These are phyloP conservation scores for Erodium chrysanthum DNA, from an alignment of 441 rosid genomes.

Conservation along the genomic window DNA sequence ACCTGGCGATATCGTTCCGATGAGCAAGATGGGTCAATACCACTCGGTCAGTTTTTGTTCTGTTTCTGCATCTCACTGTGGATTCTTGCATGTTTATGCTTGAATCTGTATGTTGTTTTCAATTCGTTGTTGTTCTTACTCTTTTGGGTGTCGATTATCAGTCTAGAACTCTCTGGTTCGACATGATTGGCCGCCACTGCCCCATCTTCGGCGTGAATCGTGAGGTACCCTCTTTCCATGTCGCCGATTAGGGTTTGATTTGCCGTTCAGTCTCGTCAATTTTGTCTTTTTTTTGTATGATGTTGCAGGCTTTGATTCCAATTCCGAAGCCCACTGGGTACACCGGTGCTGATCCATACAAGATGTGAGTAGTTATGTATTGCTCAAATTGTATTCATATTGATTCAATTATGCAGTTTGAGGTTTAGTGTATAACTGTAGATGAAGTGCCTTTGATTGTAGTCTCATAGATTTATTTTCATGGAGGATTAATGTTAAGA, in stretches of 20 bases:
- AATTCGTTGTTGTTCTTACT: conserved; percentile 13
- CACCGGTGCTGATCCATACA: conserved; percentile 86
- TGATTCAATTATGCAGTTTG: no score
- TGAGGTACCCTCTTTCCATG: conserved; percentile 38
- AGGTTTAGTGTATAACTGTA: neutral
- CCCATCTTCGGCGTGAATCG: conserved; percentile 87
- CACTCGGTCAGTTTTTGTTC: conserved; percentile 48
- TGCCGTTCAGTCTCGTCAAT: neutral
- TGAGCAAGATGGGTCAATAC: conserved; percentile 96
- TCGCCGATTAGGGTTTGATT: neutral
- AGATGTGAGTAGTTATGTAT: conserved; percentile 43
- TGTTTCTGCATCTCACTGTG: neutral
- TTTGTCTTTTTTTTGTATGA: neutral
- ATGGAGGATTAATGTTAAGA: neutral
- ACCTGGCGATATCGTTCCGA: conserved; percentile 82
- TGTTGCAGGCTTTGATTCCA: conserved; percentile 66
- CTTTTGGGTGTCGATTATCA: conserved; percentile 29
- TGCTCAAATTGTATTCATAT: neutral
- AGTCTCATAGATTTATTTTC: neutral
- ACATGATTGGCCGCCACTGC: conserved; percentile 88
- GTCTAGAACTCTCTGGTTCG: conserved; percentile 89
- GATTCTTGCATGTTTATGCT: neutral
- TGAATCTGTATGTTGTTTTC: neutral
- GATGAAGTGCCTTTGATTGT: neutral
- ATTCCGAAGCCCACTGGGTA: conserved; percentile 75